phyloP scores from a whole-genome alignment of 495 filamentous ascomycete species.

The Tuber umbilicatum region DNA sequence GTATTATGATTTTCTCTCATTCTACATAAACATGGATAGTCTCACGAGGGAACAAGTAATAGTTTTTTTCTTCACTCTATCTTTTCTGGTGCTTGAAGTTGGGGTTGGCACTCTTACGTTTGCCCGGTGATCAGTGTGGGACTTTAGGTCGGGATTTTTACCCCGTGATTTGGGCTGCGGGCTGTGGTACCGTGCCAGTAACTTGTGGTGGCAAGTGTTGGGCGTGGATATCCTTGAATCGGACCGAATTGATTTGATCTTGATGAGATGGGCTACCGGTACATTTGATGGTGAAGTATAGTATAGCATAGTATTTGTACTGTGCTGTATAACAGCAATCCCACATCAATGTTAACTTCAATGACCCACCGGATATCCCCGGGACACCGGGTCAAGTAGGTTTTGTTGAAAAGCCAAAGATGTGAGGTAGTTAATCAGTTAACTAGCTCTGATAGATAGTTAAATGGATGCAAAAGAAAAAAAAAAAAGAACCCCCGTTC shows the following conservation, averaged over 20 bases:
- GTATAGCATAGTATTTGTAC: not conserved
- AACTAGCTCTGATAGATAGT: too few relatives aligned
- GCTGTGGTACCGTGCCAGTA: too few relatives aligned
- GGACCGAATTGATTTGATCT: not conserved
- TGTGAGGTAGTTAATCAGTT: not conserved
- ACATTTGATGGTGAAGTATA: not conserved
- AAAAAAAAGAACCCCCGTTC: not conserved
- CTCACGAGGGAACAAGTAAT: slow-evolving; percentile 6
- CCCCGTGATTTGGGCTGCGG: too few relatives aligned
- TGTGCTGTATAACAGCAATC: not conserved
- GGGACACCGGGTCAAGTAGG: not conserved
- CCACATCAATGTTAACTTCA: not conserved
- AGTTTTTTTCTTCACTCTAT: slow-evolving; percentile 25
- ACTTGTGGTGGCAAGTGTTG: too few relatives aligned
- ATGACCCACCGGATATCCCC: not conserved
- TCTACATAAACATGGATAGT: not conserved
- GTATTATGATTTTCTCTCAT: slow-evolving; percentile 18
- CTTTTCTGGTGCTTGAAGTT: slow-evolving; percentile 20
- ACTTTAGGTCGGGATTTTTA: too few relatives aligned
- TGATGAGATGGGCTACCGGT: not conserved
- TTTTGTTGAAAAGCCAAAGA: not conserved
- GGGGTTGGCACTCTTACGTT: slow-evolving; percentile 13
- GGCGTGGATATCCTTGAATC: not conserved
- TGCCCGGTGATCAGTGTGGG: not conserved
- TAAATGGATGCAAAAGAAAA: not conserved